Conservation (phyloP, 805 yeast genomes). For the Candida lessepsii region DNA sequence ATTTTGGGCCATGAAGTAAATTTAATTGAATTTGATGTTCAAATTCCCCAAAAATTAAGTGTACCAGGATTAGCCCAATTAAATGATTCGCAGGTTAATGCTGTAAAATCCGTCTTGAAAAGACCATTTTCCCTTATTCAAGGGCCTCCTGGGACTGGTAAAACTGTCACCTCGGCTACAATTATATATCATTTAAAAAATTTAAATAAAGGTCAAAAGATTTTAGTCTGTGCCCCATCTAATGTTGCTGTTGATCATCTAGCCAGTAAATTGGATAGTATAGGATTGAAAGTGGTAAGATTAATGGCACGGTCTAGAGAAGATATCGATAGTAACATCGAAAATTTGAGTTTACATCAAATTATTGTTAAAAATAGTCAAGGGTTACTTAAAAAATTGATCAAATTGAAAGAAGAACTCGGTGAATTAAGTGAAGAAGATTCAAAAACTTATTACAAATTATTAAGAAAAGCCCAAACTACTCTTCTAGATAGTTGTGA, state of each 20-base stretch:
- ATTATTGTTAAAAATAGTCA: constrained; percentile 48
- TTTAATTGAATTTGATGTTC: constrained; percentile 57
- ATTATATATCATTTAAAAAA: constrained; percentile 74
- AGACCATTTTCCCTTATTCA: constrained; percentile 80
- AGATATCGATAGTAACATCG: constrained; percentile 67
- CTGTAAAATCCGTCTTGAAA: constrained; percentile 66
- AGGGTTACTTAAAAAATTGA: constrained; percentile 57
- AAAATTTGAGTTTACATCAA: constrained; percentile 56
- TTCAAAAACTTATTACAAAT: constrained; percentile 26
- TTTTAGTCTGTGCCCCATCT: constrained; percentile 92
- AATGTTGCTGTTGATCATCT: constrained; percentile 94
- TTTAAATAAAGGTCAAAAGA: constrained; percentile 53
- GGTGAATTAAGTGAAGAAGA: constrained; percentile 69
- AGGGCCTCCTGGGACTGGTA: constrained; percentile 87
- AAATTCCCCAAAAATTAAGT: constrained; percentile 61
- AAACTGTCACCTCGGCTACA: constrained; percentile 89
- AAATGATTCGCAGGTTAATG: constrained; percentile 76
- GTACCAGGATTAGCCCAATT: constrained; percentile 67
- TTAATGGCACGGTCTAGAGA: constrained; percentile 76
- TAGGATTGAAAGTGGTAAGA: constrained; percentile 78
- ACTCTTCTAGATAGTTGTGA: constrained; percentile 56
- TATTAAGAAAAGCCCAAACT: constrained; percentile 39
- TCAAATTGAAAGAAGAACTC: constrained; percentile 55
- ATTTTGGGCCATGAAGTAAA: constrained; percentile 78
- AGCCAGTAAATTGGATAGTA: constrained; percentile 63